Evolutionary conservation across 78 protist species (phyloP), one percentile per base, ranked within the genome.

Genomic region (Bodo saltans): DNA sequence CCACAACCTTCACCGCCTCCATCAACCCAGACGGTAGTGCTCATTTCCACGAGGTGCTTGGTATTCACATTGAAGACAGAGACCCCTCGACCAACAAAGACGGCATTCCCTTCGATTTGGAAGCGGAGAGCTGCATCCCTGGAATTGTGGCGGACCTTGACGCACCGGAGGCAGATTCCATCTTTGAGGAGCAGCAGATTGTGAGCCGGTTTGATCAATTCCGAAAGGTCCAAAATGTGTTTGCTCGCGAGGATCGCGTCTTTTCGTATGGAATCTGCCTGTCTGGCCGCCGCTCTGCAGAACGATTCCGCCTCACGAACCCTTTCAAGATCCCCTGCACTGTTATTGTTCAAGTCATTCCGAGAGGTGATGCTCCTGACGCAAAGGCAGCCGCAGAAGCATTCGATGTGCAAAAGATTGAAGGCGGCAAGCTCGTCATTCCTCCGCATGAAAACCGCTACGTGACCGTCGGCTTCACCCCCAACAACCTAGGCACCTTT

Each of bases 111-210:
- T 92, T 75, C 80, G 92, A 83, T 76, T 78, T 93, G 33, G 37
- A 27, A 27, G 96, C 85, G 28, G 96, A 93, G 88, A 42, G 81
- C 17, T 93, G 94, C 79, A 34, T 87, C n/a, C 94, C 96, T 0
- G 96, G 94, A 23, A 86, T 93, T 78, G 67, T 11, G 41, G 74
- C 85, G 68, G 42, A 81, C 69, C 41, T 76, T 3, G 41, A 69
- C 72, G 41, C 83, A n/a, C 0, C 1, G n/a, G 88, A 90, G 74
- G 12, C 26, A 74, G 70, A 42, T 8, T 30, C 71, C 69, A 89
- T 93, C 85, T 93, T 93, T 68, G 96, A 93, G 83, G 96, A 93
- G 87, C 94, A 92, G 84, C 8, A 38, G 34, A 83, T 90, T 32
- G 42, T 73, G 33, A 33, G 73, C n/a, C 35, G 70, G 37, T 52